phyloP scores from a whole-genome alignment of 2,329 filamentous ascomycete species.

The Aspergillus ibericus region DNA sequence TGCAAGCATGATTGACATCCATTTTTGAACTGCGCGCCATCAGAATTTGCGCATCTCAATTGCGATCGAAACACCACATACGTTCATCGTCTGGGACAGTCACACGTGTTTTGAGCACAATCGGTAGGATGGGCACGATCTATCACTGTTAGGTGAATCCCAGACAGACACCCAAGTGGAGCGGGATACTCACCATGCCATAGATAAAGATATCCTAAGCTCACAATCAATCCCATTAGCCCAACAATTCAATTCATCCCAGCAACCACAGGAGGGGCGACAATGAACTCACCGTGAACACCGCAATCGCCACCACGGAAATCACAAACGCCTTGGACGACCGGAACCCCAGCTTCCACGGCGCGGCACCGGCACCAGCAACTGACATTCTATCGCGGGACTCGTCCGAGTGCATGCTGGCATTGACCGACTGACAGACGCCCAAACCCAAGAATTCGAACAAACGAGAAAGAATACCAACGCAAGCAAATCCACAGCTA shows the following conservation, averaged over 20 bases:
- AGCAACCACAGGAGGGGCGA: too few species aligned
- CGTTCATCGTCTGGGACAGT: constrained; percentile 38
- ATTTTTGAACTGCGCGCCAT: constrained; percentile 57
- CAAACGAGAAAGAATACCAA: background rate
- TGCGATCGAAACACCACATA: constrained; percentile 35
- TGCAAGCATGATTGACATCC: constrained; percentile 69
- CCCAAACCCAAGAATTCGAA: too few species aligned
- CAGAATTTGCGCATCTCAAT: background rate
- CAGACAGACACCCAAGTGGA: background rate
- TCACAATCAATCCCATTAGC: background rate
- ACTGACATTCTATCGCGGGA: background rate
- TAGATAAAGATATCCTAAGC: constrained; percentile 44
- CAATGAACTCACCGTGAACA: constrained; percentile 40
- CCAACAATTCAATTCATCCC: too few species aligned
- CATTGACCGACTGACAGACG: background rate
- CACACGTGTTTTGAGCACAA: constrained; percentile 51
- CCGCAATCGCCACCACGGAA: constrained; percentile 39
- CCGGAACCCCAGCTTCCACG: constrained; percentile 32
- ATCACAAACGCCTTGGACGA: constrained; percentile 44
- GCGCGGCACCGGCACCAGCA: background rate
- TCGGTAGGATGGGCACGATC: constrained; percentile 70
- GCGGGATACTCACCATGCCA: constrained; percentile 31
- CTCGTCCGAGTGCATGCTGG: background rate
- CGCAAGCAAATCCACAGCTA: background rate
- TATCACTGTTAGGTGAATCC: constrained; percentile 3